Percentiles rank a stretch among this genome's conserved stretches.
Evolutionary conservation across 148 eudicot species (phyloP).

Genomic region (Cornus kousa): DNA sequence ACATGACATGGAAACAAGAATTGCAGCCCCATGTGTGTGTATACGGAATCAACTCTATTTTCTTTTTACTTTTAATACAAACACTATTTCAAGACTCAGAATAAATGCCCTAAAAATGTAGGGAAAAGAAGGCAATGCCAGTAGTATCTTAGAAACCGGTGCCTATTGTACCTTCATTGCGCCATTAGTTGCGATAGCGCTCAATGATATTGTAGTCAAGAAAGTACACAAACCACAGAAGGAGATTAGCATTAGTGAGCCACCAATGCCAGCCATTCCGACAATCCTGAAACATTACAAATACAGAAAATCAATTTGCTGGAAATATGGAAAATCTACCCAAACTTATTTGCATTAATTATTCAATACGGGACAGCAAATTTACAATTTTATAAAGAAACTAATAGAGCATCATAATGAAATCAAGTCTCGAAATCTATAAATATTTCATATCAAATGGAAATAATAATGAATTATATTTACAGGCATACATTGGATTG

Average conservation of each 20-base stretch:
- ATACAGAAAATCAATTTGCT: constrained; percentile 12
- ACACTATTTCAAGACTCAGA: not conserved
- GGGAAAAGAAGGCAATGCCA: not conserved
- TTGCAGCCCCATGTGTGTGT: too few relatives aligned
- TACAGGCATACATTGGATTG: not conserved
- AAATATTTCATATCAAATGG: not conserved
- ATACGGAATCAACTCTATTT: too few relatives aligned
- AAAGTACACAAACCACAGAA: constrained; percentile 93
- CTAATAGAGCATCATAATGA: not conserved
- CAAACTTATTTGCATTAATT: not conserved
- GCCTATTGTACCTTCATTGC: constrained; percentile 83
- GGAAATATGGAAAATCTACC: not conserved
- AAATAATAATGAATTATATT: not conserved
- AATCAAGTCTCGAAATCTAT: not conserved
- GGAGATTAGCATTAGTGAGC: constrained; percentile 71
- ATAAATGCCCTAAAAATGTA: not conserved
- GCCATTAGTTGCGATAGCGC: constrained; percentile 99
- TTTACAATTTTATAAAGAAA: not conserved
- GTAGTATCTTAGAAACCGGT: not conserved
- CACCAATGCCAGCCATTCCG: constrained; percentile 98
- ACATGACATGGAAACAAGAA: too few relatives aligned
- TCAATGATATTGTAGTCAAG: constrained; percentile 87
- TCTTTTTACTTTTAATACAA: too few relatives aligned
- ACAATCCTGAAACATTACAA: constrained; percentile 75
- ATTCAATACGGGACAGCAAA: not conserved